phyloP scores from a whole-genome alignment of 2,329 filamentous ascomycete genomes.

The Botrytis squamosa region DNA sequence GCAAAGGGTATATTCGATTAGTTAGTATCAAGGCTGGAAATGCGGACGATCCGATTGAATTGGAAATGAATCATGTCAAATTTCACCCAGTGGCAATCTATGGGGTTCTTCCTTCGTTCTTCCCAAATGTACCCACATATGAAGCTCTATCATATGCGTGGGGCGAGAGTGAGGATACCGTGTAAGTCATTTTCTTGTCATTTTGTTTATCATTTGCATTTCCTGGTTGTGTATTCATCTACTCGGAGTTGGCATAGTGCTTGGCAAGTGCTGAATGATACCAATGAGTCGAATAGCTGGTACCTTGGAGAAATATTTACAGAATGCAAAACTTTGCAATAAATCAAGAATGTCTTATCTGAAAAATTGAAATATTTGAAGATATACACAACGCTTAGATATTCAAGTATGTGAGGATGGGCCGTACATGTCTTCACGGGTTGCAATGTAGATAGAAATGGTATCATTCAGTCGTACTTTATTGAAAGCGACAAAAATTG shows the following conservation, averaged over 20 bases:
- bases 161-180: not conserved
- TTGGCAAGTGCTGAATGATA: too few relatives aligned
- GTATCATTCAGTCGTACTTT: too few relatives aligned
- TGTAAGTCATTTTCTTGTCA: not conserved
- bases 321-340: too few relatives aligned
- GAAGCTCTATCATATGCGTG: not conserved
- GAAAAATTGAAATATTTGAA: too few relatives aligned
- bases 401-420: too few relatives aligned
- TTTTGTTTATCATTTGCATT: not conserved
- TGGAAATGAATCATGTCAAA: not conserved
- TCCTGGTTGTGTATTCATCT: not conserved
- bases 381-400: too few relatives aligned
- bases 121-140: not conserved
- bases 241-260: not conserved
- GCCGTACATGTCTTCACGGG: too few relatives aligned
- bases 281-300: too few relatives aligned
- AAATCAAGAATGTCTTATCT: too few relatives aligned
- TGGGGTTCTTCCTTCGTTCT: not conserved
- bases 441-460: too few relatives aligned
- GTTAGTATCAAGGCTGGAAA: not conserved
- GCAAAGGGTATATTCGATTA: not conserved
- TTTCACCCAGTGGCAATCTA: not conserved
- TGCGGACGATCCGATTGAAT: not conserved
- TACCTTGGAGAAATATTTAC: too few relatives aligned
- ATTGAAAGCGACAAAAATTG: too few relatives aligned